Base-by-base conservation (phyloP, 768 basidiomycete species). In the Serendipita sp. region DNA sequence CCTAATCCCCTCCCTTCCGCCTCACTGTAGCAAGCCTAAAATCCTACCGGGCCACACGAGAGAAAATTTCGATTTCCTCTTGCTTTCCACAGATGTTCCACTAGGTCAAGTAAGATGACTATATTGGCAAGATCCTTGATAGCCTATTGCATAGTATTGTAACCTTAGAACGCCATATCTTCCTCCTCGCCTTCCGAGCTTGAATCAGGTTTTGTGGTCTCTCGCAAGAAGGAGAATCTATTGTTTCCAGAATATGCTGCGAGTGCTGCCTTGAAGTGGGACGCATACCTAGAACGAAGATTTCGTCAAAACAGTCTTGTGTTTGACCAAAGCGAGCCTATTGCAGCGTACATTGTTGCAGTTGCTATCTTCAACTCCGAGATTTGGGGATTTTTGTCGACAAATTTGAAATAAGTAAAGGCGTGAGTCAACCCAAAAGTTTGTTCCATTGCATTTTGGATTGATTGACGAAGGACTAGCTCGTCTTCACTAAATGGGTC, bases 401-500 rank as follows among this genome's bases (percentile, higher is more conserved):
- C 53, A 32, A 54, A 54, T n/a, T 54, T 30, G 24, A 54, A 54
- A 37, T 24, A 60, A 4, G 56, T 60, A 35, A 60, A 60, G 28
- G 56, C 56, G 24, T 30, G 18, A n/a, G 56, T 34, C 28, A 60
- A 35, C 10, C 56, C 56, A 60, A 60, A 60, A 34, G 56, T 60
- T 18, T 60, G 56, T 35, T 60, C 28, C 30, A 60, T 32, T 16
- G 56, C 56, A n/a, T 60, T 32, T 60, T 60, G 56, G n/a, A 60
- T 38, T 2, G 56, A 8, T 60, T 60, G 56, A n/a, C 34, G 56
- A 35, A 60, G 56, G 8, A 60, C 30, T 3, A 60, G 37, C 8
- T 37, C 28, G 32, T 60, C 56, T 5, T 28, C 16, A n/a, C 28
- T 34, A 11, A 35, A 35, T 24, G 56, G 56, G n/a, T 24, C 16